Evolutionary conservation across 331 rosid species (phyloP).

Genomic region (Erythrophleum ivorense): DNA sequence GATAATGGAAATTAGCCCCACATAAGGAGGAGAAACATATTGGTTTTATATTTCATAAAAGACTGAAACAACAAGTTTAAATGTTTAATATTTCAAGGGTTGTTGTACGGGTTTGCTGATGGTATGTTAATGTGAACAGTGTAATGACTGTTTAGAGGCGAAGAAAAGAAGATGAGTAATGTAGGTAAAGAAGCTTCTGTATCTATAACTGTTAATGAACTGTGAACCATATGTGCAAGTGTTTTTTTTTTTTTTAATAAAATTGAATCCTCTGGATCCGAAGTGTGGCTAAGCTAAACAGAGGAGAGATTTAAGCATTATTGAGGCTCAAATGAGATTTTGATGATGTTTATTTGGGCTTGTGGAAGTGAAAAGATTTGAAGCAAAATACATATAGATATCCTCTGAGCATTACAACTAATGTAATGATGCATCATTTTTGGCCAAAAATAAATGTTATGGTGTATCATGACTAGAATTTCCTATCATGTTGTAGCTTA

Average conservation of each 20-base stretch:
- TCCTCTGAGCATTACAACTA: not conserved
- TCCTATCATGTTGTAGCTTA: slow-evolving; percentile 39
- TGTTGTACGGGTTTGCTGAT: not conserved
- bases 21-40: slow-evolving; percentile 1
- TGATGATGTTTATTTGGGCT: not conserved
- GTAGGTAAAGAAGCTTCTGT: not conserved
- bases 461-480: not conserved
- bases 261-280: not conserved
- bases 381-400: not conserved
- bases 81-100: not conserved
- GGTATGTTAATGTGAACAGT: not conserved
- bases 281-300: not conserved
- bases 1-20: not conserved
- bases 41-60: not conserved
- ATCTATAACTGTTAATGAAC: not conserved
- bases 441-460: not conserved
- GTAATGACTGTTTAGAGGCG: not conserved
- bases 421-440: slow-evolving; percentile 2
- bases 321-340: not conserved
- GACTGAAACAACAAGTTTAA: not conserved
- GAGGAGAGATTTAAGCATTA: not conserved
- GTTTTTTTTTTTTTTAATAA: no score
- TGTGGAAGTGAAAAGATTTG: not conserved
- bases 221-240: not conserved
- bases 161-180: not conserved